Base-by-base conservation (phyloP, 371 early-diverging fungal species). In the Zopfochytrium polystomum region DNA sequence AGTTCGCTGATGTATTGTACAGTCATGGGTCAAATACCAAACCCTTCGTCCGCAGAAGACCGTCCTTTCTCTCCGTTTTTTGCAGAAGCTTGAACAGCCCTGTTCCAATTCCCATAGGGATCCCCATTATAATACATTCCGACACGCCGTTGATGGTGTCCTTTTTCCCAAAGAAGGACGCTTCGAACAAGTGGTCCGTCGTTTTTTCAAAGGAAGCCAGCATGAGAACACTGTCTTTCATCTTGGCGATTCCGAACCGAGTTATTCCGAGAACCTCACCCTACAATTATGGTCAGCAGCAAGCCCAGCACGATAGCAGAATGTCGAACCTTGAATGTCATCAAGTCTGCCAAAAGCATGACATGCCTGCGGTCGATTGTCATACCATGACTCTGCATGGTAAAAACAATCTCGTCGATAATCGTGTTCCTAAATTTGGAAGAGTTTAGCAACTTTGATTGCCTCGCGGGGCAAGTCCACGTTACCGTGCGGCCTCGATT, bases 191-290 rank as follows among this genome's bases (percentile, higher is more conserved):
- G 69, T 98, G 98, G 69, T 99, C 99, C 0, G 96, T 93, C 1
- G 99, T 99, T 83, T 97, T 96, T 79, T 99, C 99, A 75, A 99
- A 99, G 34, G 96, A 96, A 1, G 99, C 99, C 67, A 98, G 83
- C 95, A 98, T 99, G 62, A 99, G 87, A n/a, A 98, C 99, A 68
- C 91, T 90, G 71, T 95, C 95, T 72, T 93, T 94, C 97, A 98
- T 98, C 83, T 96, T 97, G 58, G 94, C 89, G 58, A 99, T 93
- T 75, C 99, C 99, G 79, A 94, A 95, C 33, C 99, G 91, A 25
- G 99, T 99, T 60, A 99, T 98, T 65, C 99, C 99, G 26, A 98
- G 77, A 2, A 99, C 89, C 76, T 98, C 97, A 43, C 99, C 99
- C 87, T 78, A 15, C 38, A 23, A 22, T 42, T 38, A 25, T 35